Base-by-base conservation (phyloP, 208 protist species). In the Trypanosoma congolense region DNA sequence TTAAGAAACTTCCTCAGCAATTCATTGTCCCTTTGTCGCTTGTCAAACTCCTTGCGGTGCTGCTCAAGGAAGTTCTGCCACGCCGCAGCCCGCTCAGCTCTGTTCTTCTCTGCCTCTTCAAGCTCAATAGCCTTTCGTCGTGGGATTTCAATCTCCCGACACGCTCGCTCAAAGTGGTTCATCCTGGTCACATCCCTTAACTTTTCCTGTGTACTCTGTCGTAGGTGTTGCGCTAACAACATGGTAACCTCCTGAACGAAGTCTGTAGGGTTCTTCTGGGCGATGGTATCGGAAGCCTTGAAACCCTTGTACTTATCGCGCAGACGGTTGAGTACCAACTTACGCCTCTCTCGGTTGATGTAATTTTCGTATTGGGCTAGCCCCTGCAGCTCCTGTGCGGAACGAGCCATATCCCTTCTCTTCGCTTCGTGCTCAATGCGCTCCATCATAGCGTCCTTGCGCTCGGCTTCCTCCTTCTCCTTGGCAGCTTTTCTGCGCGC, bases 11-110 rank as follows among this genome's bases (percentile, higher is more conserved):
- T 70, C 18, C 57, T 57, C 14, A 94, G 65, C 12, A 77, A 67
- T 28, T 59, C 40, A 53, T 84, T 78, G 30, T 83, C 77, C 53
- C 75, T 61, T 52, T 79, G 65, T 21, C 80, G 75, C 38, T 79
- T 75, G 2, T 94, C 83, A 64, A 80, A 91, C 65, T 94, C 81
- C 42, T 75, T 70, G 36, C 80, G 77, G 63, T 94, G 87, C 67
- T 91, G 73, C 5, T 63, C 67, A 10, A 91, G 73, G 52, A 75
- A 83, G 41, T 91, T 91, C 24, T 73, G 73, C 3, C 77, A 73
- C 5, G 73, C 76, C 16, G 66, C 73, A 2, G 64, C 70, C 21
- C 74, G 62, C 59, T 90, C 78, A 3, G 70, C 80, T 3, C 70
- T 67, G 61, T 73, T 68, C 48, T 65, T 46, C 51, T 85, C 80